phyloP scores from a whole-genome alignment of 225 moss, liverwort and hornwort genomes.

The Physcomitrium patens region DNA sequence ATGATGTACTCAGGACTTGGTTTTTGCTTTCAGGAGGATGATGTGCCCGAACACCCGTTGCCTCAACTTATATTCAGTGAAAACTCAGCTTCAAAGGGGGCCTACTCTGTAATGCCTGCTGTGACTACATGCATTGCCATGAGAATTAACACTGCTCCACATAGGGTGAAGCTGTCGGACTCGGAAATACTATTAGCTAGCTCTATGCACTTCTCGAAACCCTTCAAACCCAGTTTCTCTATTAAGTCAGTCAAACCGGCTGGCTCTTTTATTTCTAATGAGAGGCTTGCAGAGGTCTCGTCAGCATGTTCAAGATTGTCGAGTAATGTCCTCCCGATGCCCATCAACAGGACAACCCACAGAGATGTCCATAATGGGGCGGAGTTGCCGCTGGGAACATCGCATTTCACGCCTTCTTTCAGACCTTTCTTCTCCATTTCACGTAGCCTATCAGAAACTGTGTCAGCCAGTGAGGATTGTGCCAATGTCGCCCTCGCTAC shows the following conservation, averaged over 20 bases:
- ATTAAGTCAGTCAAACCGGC: conserved; percentile 23
- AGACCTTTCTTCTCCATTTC: conserved; percentile 60
- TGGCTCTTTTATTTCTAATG: not conserved
- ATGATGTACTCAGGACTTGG: not conserved
- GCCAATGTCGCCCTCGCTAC: conserved; percentile 17
- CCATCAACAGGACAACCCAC: conserved; percentile 51
- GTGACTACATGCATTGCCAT: conserved; percentile 56
- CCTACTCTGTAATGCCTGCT: conserved; percentile 26
- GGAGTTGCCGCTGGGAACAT: conserved; percentile 45
- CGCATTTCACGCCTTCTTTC: conserved; percentile 66
- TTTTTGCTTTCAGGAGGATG: conserved; percentile 46
- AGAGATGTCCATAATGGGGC: conserved; percentile 41
- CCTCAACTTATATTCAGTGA: conserved; percentile 60
- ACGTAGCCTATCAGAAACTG: conserved; percentile 28
- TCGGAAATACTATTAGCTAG: not conserved
- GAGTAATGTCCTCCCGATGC: conserved; percentile 51
- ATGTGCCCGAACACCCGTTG: conserved; percentile 67
- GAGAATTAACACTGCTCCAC: conserved; percentile 38
- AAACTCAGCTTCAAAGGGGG: conserved; percentile 24
- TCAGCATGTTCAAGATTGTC: not conserved
- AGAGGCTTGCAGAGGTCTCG: conserved; percentile 3
- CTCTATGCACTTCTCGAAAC: conserved; percentile 60
- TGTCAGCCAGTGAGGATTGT: conserved; percentile 20
- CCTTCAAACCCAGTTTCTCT: conserved; percentile 56
- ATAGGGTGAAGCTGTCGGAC: conserved; percentile 26